Conservation (phyloP, 345 rosid species). For the Eucalyptus shirleyi region DNA sequence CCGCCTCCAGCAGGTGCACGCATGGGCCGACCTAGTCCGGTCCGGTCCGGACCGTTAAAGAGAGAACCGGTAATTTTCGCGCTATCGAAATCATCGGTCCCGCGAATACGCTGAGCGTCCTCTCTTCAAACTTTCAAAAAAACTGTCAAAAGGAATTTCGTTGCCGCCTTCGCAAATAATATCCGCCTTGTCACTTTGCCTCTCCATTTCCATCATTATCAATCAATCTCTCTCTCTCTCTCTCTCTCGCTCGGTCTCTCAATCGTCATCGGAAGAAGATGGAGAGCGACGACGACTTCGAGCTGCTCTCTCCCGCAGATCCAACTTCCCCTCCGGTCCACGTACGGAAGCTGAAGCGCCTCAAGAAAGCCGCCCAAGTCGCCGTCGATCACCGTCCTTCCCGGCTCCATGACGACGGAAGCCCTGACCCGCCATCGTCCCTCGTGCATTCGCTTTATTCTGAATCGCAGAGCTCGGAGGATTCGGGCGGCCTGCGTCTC, state of each 20-base stretch:
- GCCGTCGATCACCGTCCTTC: not conserved
- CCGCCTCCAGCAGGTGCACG: not conserved
- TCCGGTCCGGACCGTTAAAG: not conserved
- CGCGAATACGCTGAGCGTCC: not conserved
- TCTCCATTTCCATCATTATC: not conserved
- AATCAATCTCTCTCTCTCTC: not conserved
- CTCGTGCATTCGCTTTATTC: not conserved
- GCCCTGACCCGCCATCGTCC: not conserved
- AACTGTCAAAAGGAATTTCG: not conserved
- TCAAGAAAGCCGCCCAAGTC: slow-evolving; percentile 26
- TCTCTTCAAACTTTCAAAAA: not conserved
- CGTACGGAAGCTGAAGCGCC: slow-evolving; percentile 51
- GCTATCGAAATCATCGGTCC: not conserved
- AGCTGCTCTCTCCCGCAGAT: slow-evolving; percentile 29
- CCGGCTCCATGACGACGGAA: not conserved
- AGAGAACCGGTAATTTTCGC: not conserved
- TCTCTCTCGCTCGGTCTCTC: not conserved
- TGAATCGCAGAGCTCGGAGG: not conserved
- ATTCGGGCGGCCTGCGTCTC: not conserved
- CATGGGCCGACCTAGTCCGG: not conserved
- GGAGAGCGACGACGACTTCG: slow-evolving; percentile 34
- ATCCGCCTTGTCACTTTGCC: not conserved
- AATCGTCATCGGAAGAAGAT: slow-evolving; percentile 1
- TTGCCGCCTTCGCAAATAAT: not conserved
- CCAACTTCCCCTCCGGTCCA: slow-evolving; percentile 22